Base-by-base conservation (phyloP, 2,329 filamentous ascomycete species). In the Simplicillium sp. region DNA sequence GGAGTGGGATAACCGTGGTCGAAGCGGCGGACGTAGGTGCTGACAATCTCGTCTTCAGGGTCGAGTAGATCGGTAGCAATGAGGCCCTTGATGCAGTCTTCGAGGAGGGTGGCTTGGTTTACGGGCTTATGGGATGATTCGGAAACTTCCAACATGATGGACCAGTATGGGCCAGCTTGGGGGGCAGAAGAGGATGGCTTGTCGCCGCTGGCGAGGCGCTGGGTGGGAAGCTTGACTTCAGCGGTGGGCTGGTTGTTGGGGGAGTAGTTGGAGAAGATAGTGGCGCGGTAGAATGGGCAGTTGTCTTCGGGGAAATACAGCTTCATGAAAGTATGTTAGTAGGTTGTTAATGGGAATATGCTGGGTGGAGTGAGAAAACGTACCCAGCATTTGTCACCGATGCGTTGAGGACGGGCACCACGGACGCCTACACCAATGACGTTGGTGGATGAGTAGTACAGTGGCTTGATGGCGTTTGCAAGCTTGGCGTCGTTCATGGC, bases 371-470 rank as follows among this genome's bases (percentile, higher is more conserved):
- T 7, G 31, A n/a, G n/a, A 29, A 57, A 32, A 58, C 77, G 60
- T 70, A 83, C 77, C 89, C 92, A 98, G 81, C 92, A 98, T 78
- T 97, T 98, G 73, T 98, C 92, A 50, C 92, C 92, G 54, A 98
- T 98, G 60, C 87, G 84, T 65, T 95, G 88, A 32, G 92, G 92
- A 52, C 92, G 87, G 56, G 75, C 77, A 50, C 92, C 92, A 59
- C 92, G 87, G 57, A 98, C 75, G 68, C 92, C 92, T 48, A 98
- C 86, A 66, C 92, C 92, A 54, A 98, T 84, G 56, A 98, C 90
- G 68, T 98, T 92, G 42, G 92, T 98, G 54, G 85, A 89, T 40
- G 89, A 96, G 76, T 94, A 98, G 79, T 82, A 97, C 43, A 98
- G 82, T 46, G 82, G 84, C 76, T 95, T 95, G 72, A 82, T 86